Evolutionary conservation across 164 flowering plant genomes (phyloP).

Genomic region (Vitis labrusca): DNA sequence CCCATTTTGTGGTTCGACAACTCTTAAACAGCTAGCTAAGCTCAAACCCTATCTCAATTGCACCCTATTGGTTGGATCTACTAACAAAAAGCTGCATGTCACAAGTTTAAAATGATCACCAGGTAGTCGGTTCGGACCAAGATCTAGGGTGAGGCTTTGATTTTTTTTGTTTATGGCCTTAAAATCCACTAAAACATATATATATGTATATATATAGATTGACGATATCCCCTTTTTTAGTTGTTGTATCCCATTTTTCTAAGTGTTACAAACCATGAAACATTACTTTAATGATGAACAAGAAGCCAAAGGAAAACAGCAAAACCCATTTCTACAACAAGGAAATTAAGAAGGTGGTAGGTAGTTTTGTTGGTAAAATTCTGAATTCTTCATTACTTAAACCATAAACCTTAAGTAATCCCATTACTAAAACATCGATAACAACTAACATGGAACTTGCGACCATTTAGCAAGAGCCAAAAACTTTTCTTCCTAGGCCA

Average conservation of each 20-base stretch:
- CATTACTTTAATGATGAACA: slow-evolving; percentile 14
- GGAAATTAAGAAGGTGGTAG: slow-evolving; percentile 12
- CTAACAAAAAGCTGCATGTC: no score
- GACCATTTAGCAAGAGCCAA: background rate
- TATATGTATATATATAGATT: no score
- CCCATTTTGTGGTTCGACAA: no score
- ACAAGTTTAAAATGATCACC: no score
- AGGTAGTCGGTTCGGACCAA: no score
- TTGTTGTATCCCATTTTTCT: background rate
- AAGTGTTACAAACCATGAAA: slow-evolving; percentile 1
- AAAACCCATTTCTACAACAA: slow-evolving; percentile 5
- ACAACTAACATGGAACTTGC: slow-evolving; percentile 11
- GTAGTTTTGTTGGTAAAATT: slow-evolving; percentile 11
- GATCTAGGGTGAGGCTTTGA: no score
- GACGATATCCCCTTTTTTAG: background rate
- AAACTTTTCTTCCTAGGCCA: background rate
- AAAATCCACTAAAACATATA: no score
- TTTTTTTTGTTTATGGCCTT: no score
- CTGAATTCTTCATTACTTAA: background rate
- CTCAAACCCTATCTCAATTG: no score
- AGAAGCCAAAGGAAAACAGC: background rate
- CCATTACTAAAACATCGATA: slow-evolving; percentile 5
- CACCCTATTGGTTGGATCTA: no score
- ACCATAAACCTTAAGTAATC: slow-evolving; percentile 5
- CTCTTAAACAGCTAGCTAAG: no score